Base-by-base conservation (phyloP, 805 yeast genomes). In the Lachancea fermentati region DNA sequence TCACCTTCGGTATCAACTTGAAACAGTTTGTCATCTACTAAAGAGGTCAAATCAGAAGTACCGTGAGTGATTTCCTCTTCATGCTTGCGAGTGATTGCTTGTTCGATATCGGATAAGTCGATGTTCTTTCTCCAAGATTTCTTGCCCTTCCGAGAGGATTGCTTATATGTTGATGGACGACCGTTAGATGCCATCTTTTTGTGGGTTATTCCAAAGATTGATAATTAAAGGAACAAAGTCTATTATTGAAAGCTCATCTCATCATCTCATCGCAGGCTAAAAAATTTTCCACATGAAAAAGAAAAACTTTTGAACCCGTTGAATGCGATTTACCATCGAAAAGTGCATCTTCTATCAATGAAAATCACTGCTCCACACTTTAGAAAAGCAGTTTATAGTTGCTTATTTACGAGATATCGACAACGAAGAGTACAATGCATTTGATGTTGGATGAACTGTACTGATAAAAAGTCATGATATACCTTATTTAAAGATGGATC, bases 61-160 rank as follows among this genome's bases (percentile, higher is more conserved):
- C 67, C 67, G 42, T 61, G 62, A 3, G 59, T 56, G 28, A 61
- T 55, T 42, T 61, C 63, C 43, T 78, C 77, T 37, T 86, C 94
- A 43, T 87, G 71, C 37, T 71, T 71, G 32, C 75, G 78, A 50
- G 81, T 91, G 30, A 91, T 66, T 9, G 82, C 83, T 24, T 65
- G 62, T 55, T 84, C 87, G 36, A 93, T 69, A 48, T 87, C 96
- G 17, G 77, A 79, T 14, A 93, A 67, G 60, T 93, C 95, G 43
- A 93, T 84, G 62, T 93, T 86, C 65, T 91, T 93, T 64, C 97
- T 80, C 98, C 98, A 93, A 4, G 97, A 84, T 59, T 75, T 81
- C 72, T 85, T 91, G 32, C 96, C 95, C 68, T 93, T 93, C 56
- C 97, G 75, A 5, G 96, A 87, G 4, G 83, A 57, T 64, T 89